Percentiles rank a stretch among this genome's conserved stretches.
phyloP scores from a whole-genome alignment of 805 yeast species.

The Lipomyces japonicus region DNA sequence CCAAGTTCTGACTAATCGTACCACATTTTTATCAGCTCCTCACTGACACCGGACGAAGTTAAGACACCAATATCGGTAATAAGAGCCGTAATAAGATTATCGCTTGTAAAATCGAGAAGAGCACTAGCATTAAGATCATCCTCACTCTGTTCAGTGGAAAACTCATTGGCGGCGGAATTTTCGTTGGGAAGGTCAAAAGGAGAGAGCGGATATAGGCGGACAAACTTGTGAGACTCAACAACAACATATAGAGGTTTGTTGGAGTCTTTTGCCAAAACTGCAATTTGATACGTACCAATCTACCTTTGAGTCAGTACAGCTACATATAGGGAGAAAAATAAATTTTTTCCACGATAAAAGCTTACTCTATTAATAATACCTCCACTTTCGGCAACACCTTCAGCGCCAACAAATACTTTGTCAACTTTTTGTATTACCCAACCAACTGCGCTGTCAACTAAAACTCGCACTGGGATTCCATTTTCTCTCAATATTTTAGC shows the following conservation, averaged over 20 bases:
- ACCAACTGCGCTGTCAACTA: constrained; percentile 92
- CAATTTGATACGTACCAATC: constrained; percentile 90
- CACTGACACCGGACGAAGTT: constrained; percentile 98
- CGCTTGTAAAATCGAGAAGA: constrained; percentile 88
- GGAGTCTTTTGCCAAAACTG: constrained; percentile 83
- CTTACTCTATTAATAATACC: constrained; percentile 83
- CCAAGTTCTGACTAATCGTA: constrained; percentile 13
- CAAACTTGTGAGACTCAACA: constrained; percentile 93
- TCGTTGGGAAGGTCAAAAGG: constrained; percentile 82
- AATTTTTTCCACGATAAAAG: neutral
- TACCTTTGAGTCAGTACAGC: constrained; percentile 12
- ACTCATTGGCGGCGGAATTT: constrained; percentile 7
- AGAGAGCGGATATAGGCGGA: constrained; percentile 89
- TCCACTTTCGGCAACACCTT: constrained; percentile 98
- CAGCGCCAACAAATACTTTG: constrained; percentile 95
- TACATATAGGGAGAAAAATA: neutral
- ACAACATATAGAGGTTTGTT: constrained; percentile 92
- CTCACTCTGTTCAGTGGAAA: constrained; percentile 28
- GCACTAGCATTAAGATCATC: constrained; percentile 47
- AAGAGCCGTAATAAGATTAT: constrained; percentile 89
- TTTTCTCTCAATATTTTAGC: constrained; percentile 60
- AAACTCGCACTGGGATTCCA: constrained; percentile 81
- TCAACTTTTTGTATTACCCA: constrained; percentile 86
- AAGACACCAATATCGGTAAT: constrained; percentile 95
- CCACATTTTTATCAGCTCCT: constrained; percentile 90